Percentiles rank a stretch among this genome's conserved stretches.
Evolutionary conservation across 257 asterid genomes (phyloP).

Genomic region (Jasminum sambac): DNA sequence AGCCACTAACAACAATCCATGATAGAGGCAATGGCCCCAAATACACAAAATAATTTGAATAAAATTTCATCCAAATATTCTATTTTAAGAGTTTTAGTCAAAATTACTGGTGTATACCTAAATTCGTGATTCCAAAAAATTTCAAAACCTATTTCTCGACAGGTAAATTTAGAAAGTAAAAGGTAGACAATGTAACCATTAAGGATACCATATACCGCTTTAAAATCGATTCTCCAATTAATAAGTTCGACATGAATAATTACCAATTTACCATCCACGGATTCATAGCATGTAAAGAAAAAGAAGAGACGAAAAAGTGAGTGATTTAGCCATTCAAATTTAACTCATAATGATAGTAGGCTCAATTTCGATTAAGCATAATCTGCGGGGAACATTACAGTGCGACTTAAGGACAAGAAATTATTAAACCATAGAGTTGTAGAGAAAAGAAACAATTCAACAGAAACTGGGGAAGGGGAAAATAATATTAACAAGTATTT

Average conservation of each 20-base stretch:
- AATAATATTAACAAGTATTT: not conserved
- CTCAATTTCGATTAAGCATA: not conserved
- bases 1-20: not conserved
- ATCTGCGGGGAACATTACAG: not conserved
- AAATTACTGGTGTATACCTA: constrained; percentile 2
- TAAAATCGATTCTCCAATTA: constrained; percentile 7
- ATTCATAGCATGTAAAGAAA: not conserved
- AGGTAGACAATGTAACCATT: not conserved
- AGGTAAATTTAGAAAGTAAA: not conserved
- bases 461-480: not conserved
- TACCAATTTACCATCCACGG: not conserved
- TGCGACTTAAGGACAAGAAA: not conserved
- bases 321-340: not conserved
- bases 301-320: not conserved
- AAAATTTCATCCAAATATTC: not conserved
- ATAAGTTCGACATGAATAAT: not conserved
- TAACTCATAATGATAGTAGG: not conserved
- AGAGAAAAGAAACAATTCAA: not conserved
- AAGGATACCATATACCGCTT: constrained; percentile 19
- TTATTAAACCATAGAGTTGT: not conserved
- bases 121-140: constrained; percentile 7
- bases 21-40: not conserved
- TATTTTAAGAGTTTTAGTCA: constrained; percentile 1
- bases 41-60: not conserved
- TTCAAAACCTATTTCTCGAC: not conserved